Percentiles rank a stretch among this genome's conserved stretches.
Evolutionary conservation across 305 asterid species (phyloP).

Genomic region (Salvia sclarea): DNA sequence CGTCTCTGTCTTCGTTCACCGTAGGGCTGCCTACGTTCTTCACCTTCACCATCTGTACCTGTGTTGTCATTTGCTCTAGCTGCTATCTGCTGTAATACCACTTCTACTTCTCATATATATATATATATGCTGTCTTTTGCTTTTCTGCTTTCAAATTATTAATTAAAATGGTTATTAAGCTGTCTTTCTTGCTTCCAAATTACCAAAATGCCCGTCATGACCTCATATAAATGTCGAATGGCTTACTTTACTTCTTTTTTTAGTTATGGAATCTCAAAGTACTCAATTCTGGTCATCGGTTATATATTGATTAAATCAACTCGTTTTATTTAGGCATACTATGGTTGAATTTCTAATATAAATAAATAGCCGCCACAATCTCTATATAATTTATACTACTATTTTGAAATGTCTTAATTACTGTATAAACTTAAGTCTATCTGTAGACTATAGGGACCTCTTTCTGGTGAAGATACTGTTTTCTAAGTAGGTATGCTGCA

Average conservation of each 20-base stretch:
- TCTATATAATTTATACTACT: too few species aligned
- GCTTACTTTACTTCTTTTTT: neutral
- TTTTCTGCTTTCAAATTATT: slow-evolving; percentile 20
- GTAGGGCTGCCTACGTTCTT: slow-evolving; percentile 49
- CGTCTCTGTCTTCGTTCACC: slow-evolving; percentile 57
- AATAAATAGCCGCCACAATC: too few species aligned
- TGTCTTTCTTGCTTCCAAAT: slow-evolving; percentile 30
- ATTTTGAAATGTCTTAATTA: too few species aligned
- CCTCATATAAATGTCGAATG: neutral
- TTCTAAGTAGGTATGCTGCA: slow-evolving; percentile 35
- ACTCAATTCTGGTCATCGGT: too few species aligned
- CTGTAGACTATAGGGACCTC: neutral
- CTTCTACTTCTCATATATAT: neutral
- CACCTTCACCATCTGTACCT: slow-evolving; percentile 10
- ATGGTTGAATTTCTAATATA: too few species aligned
- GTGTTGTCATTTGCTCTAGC: slow-evolving; percentile 33
- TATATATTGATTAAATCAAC: too few species aligned
- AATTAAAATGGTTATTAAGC: slow-evolving; percentile 13
- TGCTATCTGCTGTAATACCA: neutral
- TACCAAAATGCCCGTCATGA: slow-evolving; percentile 28
- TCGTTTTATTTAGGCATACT: too few species aligned
- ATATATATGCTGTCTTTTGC: neutral
- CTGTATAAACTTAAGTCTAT: neutral
- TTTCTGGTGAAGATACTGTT: slow-evolving; percentile 37
- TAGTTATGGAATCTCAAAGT: too few species aligned